Conservation (phyloP, 345 rosid genomes). For the thale cress (Arabidopsis thaliana) region TAIR10.1 NC_003074.8:2351001-2351500, state of each 20-base stretch:
- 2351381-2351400: neutral
- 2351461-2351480: slow-evolving; percentile 1
- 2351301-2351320: slow-evolving; percentile 15
- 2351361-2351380: slow-evolving; percentile 17
- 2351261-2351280: neutral
- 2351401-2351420: slow-evolving; percentile 1
- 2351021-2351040: neutral
- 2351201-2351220: neutral
- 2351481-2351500: neutral
- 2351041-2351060: neutral
- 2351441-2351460: neutral
- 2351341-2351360: neutral
- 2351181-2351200: neutral
- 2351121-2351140: too few relatives aligned
- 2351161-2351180: too few relatives aligned
- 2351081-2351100: neutral
- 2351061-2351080: neutral
- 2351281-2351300: neutral
- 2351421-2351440: neutral
- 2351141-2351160: too few relatives aligned
- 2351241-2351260: neutral
- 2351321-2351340: neutral
- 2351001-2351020: neutral
- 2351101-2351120: neutral
- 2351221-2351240: neutral